Base-by-base conservation (phyloP, 768 basidiomycete genomes). In the Termitomyces sp. region DNA sequence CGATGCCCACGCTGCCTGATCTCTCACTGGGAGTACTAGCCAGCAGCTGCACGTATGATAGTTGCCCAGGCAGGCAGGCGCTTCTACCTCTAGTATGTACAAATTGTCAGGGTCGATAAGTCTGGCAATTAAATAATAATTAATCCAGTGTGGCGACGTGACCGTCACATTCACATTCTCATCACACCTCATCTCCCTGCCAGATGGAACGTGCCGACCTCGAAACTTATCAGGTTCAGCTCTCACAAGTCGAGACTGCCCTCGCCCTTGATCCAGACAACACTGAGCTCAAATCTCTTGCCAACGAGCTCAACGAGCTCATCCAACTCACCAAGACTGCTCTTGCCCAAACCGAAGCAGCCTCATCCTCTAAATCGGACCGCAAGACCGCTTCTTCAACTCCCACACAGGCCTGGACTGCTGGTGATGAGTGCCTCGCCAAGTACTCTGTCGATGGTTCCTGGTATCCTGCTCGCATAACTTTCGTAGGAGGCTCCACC, bases 381-480 rank as follows among this genome's bases (percentile, higher is more conserved):
- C 82, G 85, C 59, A 89, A 87, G 71, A 65, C 79, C 26, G 64
- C 79, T 10, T 70, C 76, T 13, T 68, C 81, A 5, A 76, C 79
- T 0, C 79, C 86, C 24, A 67, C 76, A 6, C 77, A 81, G 53
- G 72, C 77, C n/a, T 91, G 86, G 85, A 78, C 79, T 14, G 88
- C 91, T 41, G 93, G 93, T 10, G 90, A 90, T 66, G 92, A 94
- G 61, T 90, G 89, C 66, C 75, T 92, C 27, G 91, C 91, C 27
- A 90, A 89, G 71, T 94, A 92, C 74, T 88, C 90, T 9, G 83
- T 81, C 39, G 94, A 95, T 71, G 87, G 88, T 43, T 75, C 77
- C 59, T 94, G 88, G 85, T 95, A 95, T 69, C 89, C 94, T 42
- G 94, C 92, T 41, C 85, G 91, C 27, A 91, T 96, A 73, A 89